Evolutionary conservation across 2,329 filamentous ascomycete genomes (phyloP).

Genomic region (Didymella sp.): DNA sequence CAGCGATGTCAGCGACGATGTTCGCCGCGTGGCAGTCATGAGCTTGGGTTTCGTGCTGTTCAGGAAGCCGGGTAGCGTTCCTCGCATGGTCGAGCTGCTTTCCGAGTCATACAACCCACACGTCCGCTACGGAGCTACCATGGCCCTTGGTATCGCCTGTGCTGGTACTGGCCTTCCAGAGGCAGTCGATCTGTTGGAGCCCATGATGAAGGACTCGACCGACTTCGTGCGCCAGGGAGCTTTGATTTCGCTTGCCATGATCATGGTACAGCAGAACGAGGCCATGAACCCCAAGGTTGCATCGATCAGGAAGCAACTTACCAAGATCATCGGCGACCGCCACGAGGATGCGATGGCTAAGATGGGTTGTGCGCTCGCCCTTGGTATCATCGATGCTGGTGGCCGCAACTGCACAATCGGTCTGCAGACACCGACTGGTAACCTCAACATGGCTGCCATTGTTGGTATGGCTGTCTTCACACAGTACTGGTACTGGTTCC

Average conservation of each 20-base stretch:
- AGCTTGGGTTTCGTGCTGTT: constrained; percentile 98
- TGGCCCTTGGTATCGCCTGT: constrained; percentile 98
- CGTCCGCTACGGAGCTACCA: constrained; percentile 95
- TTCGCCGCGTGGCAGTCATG: constrained; percentile 95
- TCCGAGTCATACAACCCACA: constrained; percentile 99
- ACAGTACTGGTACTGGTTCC: constrained; percentile 99
- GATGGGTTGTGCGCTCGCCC: constrained; percentile 90
- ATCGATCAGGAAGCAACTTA: constrained; percentile 87
- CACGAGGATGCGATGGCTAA: constrained; percentile 99
- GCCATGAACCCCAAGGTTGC: constrained; percentile 97
- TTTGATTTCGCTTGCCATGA: constrained; percentile 93
- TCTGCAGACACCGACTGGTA: constrained; percentile 95
- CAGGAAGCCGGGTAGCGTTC: constrained; percentile 95
- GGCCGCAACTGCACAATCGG: constrained; percentile 98
- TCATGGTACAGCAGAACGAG: constrained; percentile 99
- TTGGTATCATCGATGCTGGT: constrained; percentile 97
- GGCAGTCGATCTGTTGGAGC: constrained; percentile 94
- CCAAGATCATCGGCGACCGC: constrained; percentile 91
- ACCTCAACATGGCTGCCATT: constrained; percentile 97
- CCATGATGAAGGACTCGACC: constrained; percentile 99
- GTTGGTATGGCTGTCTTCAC: constrained; percentile 98
- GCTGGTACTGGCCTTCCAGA: constrained; percentile 95
- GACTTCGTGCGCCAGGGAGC: constrained; percentile 98
- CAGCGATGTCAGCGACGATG: constrained; percentile 97
- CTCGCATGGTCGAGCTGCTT: constrained; percentile 97